Base-by-base conservation (phyloP, 2,329 filamentous ascomycete genomes). In the Pseudogymnoascus sp. region DNA sequence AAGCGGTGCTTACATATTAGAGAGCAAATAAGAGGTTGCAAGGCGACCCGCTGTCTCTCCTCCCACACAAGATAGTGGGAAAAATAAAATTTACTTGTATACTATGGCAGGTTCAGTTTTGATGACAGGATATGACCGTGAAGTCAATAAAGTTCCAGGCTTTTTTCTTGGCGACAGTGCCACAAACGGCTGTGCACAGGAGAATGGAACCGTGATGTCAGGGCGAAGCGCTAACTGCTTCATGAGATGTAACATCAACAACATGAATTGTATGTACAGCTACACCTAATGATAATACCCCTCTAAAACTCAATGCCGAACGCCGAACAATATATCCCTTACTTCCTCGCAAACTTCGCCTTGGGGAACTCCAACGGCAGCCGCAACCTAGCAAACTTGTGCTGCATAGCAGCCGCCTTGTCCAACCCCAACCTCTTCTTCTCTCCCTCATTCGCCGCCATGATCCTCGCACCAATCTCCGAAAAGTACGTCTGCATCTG, bases 311-410 rank as follows among this genome's bases (percentile, higher is more conserved):
- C 47, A 53, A 12, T 53, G 18, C 28, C 47, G 15, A 18, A 53
- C 47, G 47, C 47, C 47, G 20, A 53, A 53, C 47, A 53, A 28
- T 14, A 35, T 8, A 4, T 33, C 28, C 47, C 28, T 18, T 62
- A 68, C 30, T 58, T 68, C 58, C 67, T 66, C 12, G 66, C 67
- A 62, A 67, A 67, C 1, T 67, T 63, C 7, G 69, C 63, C 76
- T 88, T 91, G 1, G 93, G 94, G 72, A 97, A 97, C 62, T 86
- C 81, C 53, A 97, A 76, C 2, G 94, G 94, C 64, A 97, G 73
- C 67, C 81, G 83, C 68, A 97, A 76, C 67, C 85, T 85, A 11
- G 89, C 91, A 58, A 92, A 76, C 63, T 81, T 80, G 64, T 85
- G 84, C 61, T 83, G 83, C 18, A 74, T 73, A 3, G 80, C 81